phyloP scores from a whole-genome alignment of 495 filamentous ascomycete genomes.

The Penicillium flavigenum region DNA sequence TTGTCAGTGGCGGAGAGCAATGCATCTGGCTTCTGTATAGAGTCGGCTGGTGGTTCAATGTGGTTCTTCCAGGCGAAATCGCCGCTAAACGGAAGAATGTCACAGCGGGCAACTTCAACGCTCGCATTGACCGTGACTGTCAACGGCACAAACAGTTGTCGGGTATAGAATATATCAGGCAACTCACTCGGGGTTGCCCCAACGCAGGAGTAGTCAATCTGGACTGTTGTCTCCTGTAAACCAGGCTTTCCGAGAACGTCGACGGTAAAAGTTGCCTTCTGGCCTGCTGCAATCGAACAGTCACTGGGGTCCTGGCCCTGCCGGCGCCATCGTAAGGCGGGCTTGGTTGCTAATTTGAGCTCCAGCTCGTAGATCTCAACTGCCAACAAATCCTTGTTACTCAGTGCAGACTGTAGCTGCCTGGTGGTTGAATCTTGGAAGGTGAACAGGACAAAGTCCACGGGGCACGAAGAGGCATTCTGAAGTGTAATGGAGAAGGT shows the following conservation, averaged over 20 bases:
- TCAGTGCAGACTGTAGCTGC: conserved; percentile 70
- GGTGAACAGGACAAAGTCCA: conserved; percentile 82
- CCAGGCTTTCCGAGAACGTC: conserved; percentile 84
- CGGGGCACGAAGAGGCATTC: conserved; percentile 72
- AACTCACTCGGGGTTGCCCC: conserved; percentile 62
- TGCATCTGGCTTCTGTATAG: conserved; percentile 12
- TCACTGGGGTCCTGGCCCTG: conserved; percentile 46
- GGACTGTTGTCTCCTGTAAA: conserved; percentile 74
- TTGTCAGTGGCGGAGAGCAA: conserved; percentile 25
- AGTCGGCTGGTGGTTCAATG: conserved; percentile 18
- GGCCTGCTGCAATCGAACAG: conserved; percentile 64
- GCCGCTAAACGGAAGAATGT: conserved; percentile 68
- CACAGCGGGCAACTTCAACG: conserved; percentile 73
- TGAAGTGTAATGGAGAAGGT: conserved; percentile 76
- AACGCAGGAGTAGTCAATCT: conserved; percentile 78
- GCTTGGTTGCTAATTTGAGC: conserved; percentile 69
- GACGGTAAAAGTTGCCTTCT: conserved; percentile 71
- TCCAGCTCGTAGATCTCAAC: conserved; percentile 84
- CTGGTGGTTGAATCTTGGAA: conserved; percentile 85
- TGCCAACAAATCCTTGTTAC: conserved; percentile 69
- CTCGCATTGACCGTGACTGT: conserved; percentile 90
- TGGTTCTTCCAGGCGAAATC: conserved; percentile 56
- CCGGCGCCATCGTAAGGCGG: conserved; percentile 65
- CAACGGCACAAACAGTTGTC: conserved; percentile 76
- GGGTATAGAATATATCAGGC: conserved; percentile 75